A percentile compares a stretch with the other conserved stretches of the same genome.
phyloP scores from a whole-genome alignment of 1,139 yeast genomes.

The Suhomyces anneliseae region DNA sequence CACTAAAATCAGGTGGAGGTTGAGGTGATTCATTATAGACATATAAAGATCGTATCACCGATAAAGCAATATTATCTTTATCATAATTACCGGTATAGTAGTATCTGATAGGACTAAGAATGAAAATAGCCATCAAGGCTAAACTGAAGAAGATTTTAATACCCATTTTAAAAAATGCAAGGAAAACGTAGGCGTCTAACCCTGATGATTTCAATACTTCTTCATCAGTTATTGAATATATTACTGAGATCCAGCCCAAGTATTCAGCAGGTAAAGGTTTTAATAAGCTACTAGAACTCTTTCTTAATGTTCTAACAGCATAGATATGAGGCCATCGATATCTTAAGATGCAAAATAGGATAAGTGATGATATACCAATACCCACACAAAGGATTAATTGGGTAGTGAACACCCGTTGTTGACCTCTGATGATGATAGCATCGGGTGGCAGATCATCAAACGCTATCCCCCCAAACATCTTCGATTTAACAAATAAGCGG shows the following conservation, averaged over 20 bases:
- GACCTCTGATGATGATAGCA: conserved; percentile 36
- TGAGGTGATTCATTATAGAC: conserved; percentile 6
- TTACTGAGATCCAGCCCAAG: conserved; percentile 44
- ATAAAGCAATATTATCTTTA: conserved; percentile 31
- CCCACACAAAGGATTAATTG: conserved; percentile 41
- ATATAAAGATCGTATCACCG: conserved; percentile 9
- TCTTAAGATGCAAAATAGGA: conserved; percentile 43
- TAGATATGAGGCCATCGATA: conserved; percentile 53
- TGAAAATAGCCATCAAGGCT: conserved; percentile 37
- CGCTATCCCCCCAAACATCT: not conserved
- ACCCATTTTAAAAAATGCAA: conserved; percentile 48
- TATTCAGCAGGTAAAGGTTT: conserved; percentile 38
- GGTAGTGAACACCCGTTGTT: conserved; percentile 46
- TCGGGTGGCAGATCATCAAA: conserved; percentile 22
- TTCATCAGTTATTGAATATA: conserved; percentile 40
- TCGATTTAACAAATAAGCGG: no score
- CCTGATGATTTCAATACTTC: conserved; percentile 44
- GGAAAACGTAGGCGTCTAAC: conserved; percentile 47
- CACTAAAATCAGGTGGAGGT: conserved; percentile 14
- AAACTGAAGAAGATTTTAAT: conserved; percentile 38
- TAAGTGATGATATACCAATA: conserved; percentile 37
- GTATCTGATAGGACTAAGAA: conserved; percentile 46
- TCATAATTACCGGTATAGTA: conserved; percentile 49
- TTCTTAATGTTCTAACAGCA: conserved; percentile 48
- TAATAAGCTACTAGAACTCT: conserved; percentile 25